Conservation (phyloP, 1,284 basidiomycete genomes). For the Athelia sp. region DNA sequence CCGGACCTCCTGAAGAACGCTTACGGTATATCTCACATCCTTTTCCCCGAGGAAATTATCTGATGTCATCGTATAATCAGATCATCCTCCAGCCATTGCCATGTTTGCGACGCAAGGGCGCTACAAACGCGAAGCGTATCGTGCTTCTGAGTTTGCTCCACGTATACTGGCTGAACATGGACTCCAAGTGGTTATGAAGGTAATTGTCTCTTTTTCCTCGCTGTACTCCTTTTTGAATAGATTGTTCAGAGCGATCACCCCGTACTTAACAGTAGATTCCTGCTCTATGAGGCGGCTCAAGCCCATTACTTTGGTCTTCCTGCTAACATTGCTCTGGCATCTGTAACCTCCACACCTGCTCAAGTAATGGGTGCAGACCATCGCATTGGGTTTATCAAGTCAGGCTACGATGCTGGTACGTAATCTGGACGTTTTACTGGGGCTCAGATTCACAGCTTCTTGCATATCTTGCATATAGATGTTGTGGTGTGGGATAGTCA, state of each 20-base stretch:
- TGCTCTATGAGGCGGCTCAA: slow-evolving; percentile 85
- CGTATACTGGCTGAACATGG: slow-evolving; percentile 74
- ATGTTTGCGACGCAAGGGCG: slow-evolving; percentile 67
- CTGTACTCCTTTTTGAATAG: slow-evolving; percentile 35
- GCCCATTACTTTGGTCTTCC: slow-evolving; percentile 75
- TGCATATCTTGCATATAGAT: slow-evolving; percentile 27
- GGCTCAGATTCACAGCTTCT: slow-evolving; percentile 25
- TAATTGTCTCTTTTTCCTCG: slow-evolving; percentile 15
- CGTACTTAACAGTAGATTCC: slow-evolving; percentile 71
- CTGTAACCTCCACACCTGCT: slow-evolving; percentile 80
- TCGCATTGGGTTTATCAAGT: slow-evolving; percentile 70
- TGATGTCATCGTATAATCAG: slow-evolving; percentile 19
- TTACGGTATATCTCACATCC: slow-evolving; percentile 40
- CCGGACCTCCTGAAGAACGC: slow-evolving; percentile 70
- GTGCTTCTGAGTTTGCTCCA: slow-evolving; percentile 82
- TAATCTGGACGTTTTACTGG: neutral
- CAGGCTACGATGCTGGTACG: slow-evolving; percentile 45
- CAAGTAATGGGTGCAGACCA: slow-evolving; percentile 75
- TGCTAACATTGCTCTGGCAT: slow-evolving; percentile 55
- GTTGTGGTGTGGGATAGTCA: slow-evolving; percentile 72
- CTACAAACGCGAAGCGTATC: slow-evolving; percentile 84
- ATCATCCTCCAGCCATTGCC: slow-evolving; percentile 63
- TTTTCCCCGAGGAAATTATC: neutral
- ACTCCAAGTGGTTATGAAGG: slow-evolving; percentile 79
- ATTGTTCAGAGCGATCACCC: slow-evolving; percentile 62